Conservation (phyloP, 2,329 filamentous ascomycete species). For the Alternaria postmessia region DNA sequence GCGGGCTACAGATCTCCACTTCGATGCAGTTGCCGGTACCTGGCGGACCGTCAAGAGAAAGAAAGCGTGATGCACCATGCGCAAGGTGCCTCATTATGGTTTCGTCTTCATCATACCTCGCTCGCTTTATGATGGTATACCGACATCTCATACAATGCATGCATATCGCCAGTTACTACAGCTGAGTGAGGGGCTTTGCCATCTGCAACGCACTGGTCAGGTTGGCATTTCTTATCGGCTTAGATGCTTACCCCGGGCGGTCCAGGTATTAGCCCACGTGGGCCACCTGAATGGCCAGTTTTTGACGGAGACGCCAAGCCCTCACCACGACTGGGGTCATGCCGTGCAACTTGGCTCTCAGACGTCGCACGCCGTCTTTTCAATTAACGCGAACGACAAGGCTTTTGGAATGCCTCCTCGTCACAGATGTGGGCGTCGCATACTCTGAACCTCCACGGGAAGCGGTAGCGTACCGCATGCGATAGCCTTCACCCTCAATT, state of each 20-base stretch:
- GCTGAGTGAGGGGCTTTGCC: neutral
- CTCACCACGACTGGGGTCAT: conserved; percentile 23
- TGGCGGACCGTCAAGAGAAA: neutral
- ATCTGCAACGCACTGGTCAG: conserved; percentile 13
- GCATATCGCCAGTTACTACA: neutral
- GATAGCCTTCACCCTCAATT: conserved; percentile 25
- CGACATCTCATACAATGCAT: neutral
- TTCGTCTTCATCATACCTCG: neutral
- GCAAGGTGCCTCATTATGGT: neutral
- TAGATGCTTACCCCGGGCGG: conserved; percentile 16
- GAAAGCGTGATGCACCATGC: neutral
- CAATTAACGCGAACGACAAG: conserved; percentile 26
- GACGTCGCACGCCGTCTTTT: conserved; percentile 25
- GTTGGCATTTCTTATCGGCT: conserved; percentile 11
- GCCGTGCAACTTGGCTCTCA: conserved; percentile 33
- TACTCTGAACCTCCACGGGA: conserved; percentile 24
- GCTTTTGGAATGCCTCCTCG: conserved; percentile 30
- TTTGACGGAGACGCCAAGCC: conserved; percentile 24
- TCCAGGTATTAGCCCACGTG: conserved; percentile 18
- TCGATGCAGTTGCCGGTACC: neutral
- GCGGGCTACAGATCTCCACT: neutral
- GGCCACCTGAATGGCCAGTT: conserved; percentile 30
- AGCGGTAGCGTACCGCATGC: conserved; percentile 32
- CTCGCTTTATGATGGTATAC: neutral
- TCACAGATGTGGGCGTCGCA: conserved; percentile 31